Evolutionary conservation across 2,329 filamentous ascomycete species (phyloP).

Genomic region (Trichoderma afroharzianum): DNA sequence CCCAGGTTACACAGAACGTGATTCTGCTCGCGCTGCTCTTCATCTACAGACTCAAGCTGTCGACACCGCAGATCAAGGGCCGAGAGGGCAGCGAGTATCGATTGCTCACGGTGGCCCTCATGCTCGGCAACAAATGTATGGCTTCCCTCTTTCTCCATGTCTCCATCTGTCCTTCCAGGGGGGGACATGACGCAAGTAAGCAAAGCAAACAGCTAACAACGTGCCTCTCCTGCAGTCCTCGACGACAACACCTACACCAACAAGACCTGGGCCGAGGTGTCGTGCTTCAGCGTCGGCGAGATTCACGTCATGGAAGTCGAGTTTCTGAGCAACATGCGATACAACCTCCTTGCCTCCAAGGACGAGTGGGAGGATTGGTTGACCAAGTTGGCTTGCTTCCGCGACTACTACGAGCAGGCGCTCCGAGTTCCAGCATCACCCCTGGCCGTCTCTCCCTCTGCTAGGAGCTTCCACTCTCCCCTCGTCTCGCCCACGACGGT

Average conservation of each 20-base stretch:
- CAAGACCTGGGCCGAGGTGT: conserved; percentile 99
- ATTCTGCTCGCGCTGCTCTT: conserved; percentile 86
- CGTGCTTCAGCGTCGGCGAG: conserved; percentile 86
- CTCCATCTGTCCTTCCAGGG: neutral
- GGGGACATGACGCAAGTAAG: neutral
- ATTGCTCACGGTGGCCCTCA: conserved; percentile 87
- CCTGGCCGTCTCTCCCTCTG: conserved; percentile 33
- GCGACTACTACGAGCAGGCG: conserved; percentile 75
- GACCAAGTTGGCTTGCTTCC: conserved; percentile 74
- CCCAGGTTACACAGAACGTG: conserved; percentile 94
- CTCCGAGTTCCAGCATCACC: conserved; percentile 43
- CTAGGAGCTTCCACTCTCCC: conserved; percentile 42
- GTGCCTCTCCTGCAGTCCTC: conserved; percentile 54
- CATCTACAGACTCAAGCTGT: conserved; percentile 87
- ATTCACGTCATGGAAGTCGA: conserved; percentile 99
- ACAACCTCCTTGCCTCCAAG: conserved; percentile 83
- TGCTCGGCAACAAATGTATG: conserved; percentile 96
- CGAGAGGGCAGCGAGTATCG: conserved; percentile 92
- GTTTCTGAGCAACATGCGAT: conserved; percentile 97
- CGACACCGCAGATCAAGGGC: conserved; percentile 84
- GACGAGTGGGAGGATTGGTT: conserved; percentile 88
- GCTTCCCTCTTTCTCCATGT: neutral
- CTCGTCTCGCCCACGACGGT: conserved; percentile 46
- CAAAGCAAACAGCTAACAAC: conserved; percentile 23
- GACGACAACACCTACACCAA: conserved; percentile 99